Evolutionary conservation across 371 early-diverging fungal species (phyloP).

Genomic region (Rhizopus sp.): DNA sequence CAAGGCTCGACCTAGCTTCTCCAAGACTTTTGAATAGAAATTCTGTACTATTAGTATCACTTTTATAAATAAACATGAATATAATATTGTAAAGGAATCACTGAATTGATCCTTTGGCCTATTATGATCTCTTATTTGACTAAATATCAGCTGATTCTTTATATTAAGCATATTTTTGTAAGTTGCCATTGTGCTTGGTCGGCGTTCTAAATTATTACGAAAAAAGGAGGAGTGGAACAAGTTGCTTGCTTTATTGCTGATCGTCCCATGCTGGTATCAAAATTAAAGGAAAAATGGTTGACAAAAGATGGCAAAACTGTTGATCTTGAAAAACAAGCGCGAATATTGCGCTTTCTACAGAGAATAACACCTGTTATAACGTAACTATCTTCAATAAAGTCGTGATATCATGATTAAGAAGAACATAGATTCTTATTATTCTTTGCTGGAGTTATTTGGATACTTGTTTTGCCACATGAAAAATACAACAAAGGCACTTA

Average conservation of each 20-base stretch:
- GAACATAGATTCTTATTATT: slow-evolving; percentile 46
- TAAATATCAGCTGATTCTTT: too few species aligned
- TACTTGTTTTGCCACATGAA: slow-evolving; percentile 55
- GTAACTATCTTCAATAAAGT: slow-evolving; percentile 11
- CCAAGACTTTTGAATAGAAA: slow-evolving; percentile 22
- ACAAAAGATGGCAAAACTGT: background rate
- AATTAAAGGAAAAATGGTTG: slow-evolving; percentile 16
- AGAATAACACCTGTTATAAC: slow-evolving; percentile 24
- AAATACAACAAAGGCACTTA: slow-evolving; percentile 61
- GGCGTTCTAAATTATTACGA: too few species aligned
- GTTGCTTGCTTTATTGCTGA: background rate
- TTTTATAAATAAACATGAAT: too few species aligned
- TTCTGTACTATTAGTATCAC: too few species aligned
- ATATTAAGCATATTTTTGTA: too few species aligned
- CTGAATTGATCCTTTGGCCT: too few species aligned
- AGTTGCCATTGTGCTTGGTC: too few species aligned
- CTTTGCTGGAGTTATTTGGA: slow-evolving; percentile 51
- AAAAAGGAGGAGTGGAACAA: too few species aligned
- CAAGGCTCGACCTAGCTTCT: slow-evolving; percentile 34
- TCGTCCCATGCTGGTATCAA: slow-evolving; percentile 15
- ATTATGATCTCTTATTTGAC: too few species aligned
- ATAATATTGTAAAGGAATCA: too few species aligned
- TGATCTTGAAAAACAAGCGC: slow-evolving; percentile 19
- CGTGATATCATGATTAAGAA: background rate
- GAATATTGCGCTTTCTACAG: slow-evolving; percentile 12